phyloP scores from a whole-genome alignment of 2,329 filamentous ascomycete species.

The Claviceps cyperi region DNA sequence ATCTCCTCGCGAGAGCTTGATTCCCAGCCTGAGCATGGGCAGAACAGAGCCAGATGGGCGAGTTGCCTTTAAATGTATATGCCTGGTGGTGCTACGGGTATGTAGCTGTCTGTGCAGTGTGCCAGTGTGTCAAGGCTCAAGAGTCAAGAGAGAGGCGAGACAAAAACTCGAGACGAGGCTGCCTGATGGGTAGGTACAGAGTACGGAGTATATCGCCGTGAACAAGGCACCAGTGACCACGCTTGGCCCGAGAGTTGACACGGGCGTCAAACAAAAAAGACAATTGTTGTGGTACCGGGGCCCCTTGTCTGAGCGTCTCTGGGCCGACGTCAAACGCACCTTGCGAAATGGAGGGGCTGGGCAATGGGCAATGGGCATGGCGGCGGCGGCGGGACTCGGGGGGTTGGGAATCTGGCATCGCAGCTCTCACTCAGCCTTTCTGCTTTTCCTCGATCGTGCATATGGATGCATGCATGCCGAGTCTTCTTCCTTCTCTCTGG shows the following conservation, averaged over 20 bases:
- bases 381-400: too few species aligned
- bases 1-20: too few species aligned
- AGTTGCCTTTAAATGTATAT: too few species aligned
- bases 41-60: too few species aligned
- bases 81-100: too few species aligned
- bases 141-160: too few species aligned
- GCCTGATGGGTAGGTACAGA: too few species aligned
- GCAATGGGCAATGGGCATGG: neutral
- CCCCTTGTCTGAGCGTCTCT: neutral
- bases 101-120: too few species aligned
- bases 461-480: neutral
- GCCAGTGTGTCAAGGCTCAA: too few species aligned
- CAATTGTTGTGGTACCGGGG: neutral
- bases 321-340: neutral
- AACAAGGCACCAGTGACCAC: neutral
- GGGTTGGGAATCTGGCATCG: slow-evolving; percentile 15
- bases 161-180: too few species aligned
- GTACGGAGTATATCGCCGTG: too few species aligned
- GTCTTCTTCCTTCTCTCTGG: neutral
- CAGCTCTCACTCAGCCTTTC: neutral
- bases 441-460: neutral
- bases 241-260: neutral
- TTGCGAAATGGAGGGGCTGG: slow-evolving; percentile 15
- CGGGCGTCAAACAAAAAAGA: neutral
- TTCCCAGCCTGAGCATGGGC: too few species aligned